Evolutionary conservation across 305 asterid genomes (phyloP).

Genomic region (Stenogyne calaminthoides): DNA sequence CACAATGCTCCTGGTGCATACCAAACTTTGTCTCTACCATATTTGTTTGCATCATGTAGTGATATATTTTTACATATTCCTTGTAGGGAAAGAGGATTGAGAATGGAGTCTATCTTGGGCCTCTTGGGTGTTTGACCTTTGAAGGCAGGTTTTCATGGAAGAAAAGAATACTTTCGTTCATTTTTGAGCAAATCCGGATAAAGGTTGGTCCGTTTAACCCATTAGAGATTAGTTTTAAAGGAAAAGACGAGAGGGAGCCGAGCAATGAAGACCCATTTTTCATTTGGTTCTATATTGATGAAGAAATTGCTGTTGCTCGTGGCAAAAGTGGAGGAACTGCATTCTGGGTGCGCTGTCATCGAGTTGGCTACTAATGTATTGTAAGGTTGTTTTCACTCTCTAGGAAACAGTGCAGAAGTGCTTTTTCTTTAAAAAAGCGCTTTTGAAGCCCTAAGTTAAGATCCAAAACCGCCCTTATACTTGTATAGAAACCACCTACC

Average conservation of each 20-base stretch:
- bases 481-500: constrained; percentile 6
- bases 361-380: constrained; percentile 28
- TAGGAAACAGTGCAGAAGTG: too few species aligned
- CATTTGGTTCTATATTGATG: constrained; percentile 86
- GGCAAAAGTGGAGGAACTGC: constrained; percentile 96
- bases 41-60: neutral
- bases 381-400: too few species aligned
- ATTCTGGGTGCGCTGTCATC: constrained; percentile 86
- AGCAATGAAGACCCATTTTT: constrained; percentile 78
- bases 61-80: neutral
- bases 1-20: too few species aligned
- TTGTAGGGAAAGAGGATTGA: constrained; percentile 86
- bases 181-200: constrained; percentile 69
- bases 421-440: too few species aligned
- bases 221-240: constrained; percentile 65
- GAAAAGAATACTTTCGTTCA: constrained; percentile 70
- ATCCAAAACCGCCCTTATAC: too few species aligned
- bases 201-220: constrained; percentile 78
- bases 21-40: neutral
- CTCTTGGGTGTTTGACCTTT: constrained; percentile 71
- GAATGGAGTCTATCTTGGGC: constrained; percentile 88
- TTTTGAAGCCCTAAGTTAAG: too few species aligned
- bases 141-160: constrained; percentile 94
- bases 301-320: constrained; percentile 91
- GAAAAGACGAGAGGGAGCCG: constrained; percentile 77